phyloP scores from a whole-genome alignment of 2,329 filamentous ascomycete species.

The Pezicula carpinea region DNA sequence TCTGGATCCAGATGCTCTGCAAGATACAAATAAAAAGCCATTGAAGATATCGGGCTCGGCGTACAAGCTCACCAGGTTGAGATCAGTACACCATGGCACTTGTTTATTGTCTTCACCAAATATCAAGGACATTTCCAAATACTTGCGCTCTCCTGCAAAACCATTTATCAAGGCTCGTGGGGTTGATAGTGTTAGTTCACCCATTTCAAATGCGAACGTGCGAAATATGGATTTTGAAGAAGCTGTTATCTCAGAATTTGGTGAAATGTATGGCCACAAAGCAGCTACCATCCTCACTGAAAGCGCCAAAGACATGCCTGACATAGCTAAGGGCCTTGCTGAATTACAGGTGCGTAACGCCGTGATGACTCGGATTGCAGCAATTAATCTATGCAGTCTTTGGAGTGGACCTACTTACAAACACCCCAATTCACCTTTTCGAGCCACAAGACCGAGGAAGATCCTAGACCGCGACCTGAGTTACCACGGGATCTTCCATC shows the following conservation, averaged over 20 bases:
- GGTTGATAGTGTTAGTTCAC: slow-evolving; percentile 85
- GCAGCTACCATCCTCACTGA: slow-evolving; percentile 30
- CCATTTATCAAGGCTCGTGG: slow-evolving; percentile 75
- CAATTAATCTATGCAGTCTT: slow-evolving; percentile 40
- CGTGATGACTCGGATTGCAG: neutral
- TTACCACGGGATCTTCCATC: slow-evolving; percentile 43
- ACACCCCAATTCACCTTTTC: slow-evolving; percentile 79
- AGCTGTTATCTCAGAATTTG: slow-evolving; percentile 63
- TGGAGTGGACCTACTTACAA: slow-evolving; percentile 77
- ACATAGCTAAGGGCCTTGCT: slow-evolving; percentile 56
- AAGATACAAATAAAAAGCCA: slow-evolving; percentile 27
- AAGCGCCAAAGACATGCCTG: slow-evolving; percentile 41
- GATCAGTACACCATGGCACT: slow-evolving; percentile 89
- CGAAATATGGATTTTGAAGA: slow-evolving; percentile 41
- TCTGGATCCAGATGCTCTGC: slow-evolving; percentile 42
- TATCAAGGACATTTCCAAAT: slow-evolving; percentile 60
- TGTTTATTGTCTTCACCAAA: slow-evolving; percentile 78
- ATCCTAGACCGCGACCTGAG: slow-evolving; percentile 46
- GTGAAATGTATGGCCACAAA: slow-evolving; percentile 53
- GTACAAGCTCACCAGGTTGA: slow-evolving; percentile 80
- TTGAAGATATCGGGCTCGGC: slow-evolving; percentile 91
- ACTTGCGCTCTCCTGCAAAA: slow-evolving; percentile 75
- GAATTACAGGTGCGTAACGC: slow-evolving; percentile 52
- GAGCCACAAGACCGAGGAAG: slow-evolving; percentile 51
- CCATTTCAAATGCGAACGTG: slow-evolving; percentile 72